Evolutionary conservation across 1,139 yeast species (phyloP), one percentile per base, ranked within the genome.

Genomic region (Protomyces lactucae-debilis): DNA sequence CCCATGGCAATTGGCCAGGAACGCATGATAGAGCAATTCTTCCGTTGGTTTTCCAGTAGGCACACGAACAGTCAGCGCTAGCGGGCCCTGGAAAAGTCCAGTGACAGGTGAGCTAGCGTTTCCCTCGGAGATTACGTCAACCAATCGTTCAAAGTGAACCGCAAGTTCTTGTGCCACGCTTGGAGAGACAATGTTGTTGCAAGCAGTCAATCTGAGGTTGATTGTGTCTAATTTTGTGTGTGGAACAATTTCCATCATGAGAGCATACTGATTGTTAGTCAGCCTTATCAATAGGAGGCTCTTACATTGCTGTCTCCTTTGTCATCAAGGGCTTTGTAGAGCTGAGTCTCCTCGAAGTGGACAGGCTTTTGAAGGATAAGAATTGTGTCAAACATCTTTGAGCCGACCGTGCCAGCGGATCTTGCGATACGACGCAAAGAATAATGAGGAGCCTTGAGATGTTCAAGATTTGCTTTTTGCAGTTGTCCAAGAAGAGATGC

Each of bases 301-400:
- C 64, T 65, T 35, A 63, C 52, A 23, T 37, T 36, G 32, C 64
- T 65, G 18, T 54, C 60, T 21, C 63, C 63, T n/a, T 52, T 21
- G 16, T 59, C 63, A 8, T 48, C 16, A 25, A 59, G 39, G 10
- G 23, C 28, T n/a, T 37, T 53, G 57, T 52, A 45, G 36, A 45
- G 25, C 12, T 25, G n/a, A n/a, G 36, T 35, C 18, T 16, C 32
- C 12, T 37, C 16, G 1, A 32, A 35, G 3, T 51, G 55, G 9
- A 21, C 28, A 6, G 53, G 51, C 18, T 59, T 45, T 45, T 69
- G 71, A 14, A 69, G 43, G 21, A 69, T 65, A 21, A 69, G 37
- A 43, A 68, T 55, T 3, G 70, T 66, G 60, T 69, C 71, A 37
- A 68, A 68, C 4, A 69, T 57, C 18, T 51, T 18, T 3, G 25